Conservation (phyloP, 2,329 filamentous ascomycete genomes). For the Claviceps sp. region DNA sequence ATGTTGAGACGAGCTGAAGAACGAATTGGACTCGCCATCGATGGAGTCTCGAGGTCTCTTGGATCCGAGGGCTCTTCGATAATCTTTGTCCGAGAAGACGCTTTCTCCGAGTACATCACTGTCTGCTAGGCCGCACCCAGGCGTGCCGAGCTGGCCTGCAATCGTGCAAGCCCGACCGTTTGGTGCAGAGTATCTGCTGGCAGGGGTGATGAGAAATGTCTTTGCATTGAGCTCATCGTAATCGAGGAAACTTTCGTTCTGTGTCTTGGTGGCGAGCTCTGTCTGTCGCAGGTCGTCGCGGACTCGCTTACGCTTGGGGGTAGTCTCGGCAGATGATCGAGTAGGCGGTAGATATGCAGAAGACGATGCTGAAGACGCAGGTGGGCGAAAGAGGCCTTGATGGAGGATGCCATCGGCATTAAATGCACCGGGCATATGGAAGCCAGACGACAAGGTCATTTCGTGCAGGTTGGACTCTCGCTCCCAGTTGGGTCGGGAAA, state of each 20-base stretch:
- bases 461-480: not conserved
- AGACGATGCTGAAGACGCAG: slow-evolving; percentile 27
- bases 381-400: slow-evolving; percentile 34
- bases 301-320: slow-evolving; percentile 33
- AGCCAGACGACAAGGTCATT: slow-evolving; percentile 10
- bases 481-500: not conserved
- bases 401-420: slow-evolving; percentile 23
- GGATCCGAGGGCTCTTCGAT: slow-evolving; percentile 38
- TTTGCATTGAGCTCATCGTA: not conserved
- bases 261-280: not conserved
- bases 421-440: slow-evolving; percentile 24
- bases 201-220: slow-evolving; percentile 4
- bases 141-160: slow-evolving; percentile 40
- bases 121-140: slow-evolving; percentile 19
- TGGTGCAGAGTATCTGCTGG: slow-evolving; percentile 1
- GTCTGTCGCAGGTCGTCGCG: slow-evolving; percentile 13
- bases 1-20: slow-evolving; percentile 19
- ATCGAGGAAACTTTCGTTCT: not conserved
- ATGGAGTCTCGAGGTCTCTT: slow-evolving; percentile 25
- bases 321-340: slow-evolving; percentile 11
- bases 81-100: slow-evolving; percentile 43
- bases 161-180: slow-evolving; percentile 27
- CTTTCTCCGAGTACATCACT: slow-evolving; percentile 35
- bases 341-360: slow-evolving; percentile 23
- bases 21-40: slow-evolving; percentile 21